phyloP scores from a whole-genome alignment of 164 flowering plant genomes.

The Piper longum region DNA sequence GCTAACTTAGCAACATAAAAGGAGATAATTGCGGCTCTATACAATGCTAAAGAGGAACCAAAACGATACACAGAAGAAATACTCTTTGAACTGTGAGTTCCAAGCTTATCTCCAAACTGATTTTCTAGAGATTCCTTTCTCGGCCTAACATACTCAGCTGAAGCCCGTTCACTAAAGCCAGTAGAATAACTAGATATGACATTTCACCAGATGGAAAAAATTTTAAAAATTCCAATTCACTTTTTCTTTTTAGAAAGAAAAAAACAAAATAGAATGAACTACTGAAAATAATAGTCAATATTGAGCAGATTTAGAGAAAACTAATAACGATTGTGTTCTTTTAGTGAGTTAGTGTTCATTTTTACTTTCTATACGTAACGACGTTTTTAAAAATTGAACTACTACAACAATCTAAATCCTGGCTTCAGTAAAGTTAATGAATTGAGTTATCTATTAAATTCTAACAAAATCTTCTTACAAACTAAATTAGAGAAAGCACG shows the following conservation, averaged over 20 bases:
- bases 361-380: no score
- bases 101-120: slow-evolving; percentile 72
- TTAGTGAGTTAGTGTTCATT: no score
- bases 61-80: slow-evolving; percentile 40
- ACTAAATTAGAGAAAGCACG: no score
- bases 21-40: slow-evolving; percentile 83
- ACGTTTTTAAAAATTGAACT: no score
- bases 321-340: no score
- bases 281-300: no score
- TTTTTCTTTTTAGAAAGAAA: neutral
- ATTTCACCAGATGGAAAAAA: neutral
- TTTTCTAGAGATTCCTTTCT: slow-evolving; percentile 80
- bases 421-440: no score
- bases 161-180: slow-evolving; percentile 60
- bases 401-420: no score
- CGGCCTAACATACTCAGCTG: slow-evolving; percentile 83
- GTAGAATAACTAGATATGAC: slow-evolving; percentile 48
- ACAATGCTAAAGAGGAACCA: slow-evolving; percentile 84
- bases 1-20: slow-evolving; percentile 64
- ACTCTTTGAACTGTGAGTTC: slow-evolving; percentile 46
- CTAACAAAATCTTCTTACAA: no score
- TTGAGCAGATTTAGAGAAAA: no score
- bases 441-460: no score
- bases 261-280: no score
- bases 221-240: neutral